Base-by-base conservation (phyloP, 495 filamentous ascomycete genomes). In the Geoglossum glabrum region DNA sequence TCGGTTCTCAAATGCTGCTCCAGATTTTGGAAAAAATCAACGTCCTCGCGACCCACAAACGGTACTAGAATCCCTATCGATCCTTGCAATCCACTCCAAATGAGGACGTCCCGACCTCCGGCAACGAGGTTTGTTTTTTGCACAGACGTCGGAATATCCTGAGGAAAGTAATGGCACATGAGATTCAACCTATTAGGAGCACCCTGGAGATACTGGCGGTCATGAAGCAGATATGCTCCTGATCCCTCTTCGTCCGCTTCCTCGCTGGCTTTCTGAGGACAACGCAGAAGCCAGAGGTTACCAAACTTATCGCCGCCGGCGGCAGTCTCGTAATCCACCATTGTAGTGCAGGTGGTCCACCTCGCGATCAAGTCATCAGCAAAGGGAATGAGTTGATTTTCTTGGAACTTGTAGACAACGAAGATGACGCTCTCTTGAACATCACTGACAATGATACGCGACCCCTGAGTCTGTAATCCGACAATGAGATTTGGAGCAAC, bases 261-360 rank as follows among this genome's bases (percentile, higher is more conserved):
- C 55, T 90, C 86, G 0, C 85, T 90, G 1, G 82, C 80, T 67
- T 94, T 90, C 60, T 81, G 77, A 0, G 93, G 88, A 63, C 85
- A 90, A 11, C 93, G 84, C 57, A 97, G 67, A 38, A 97, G 76
- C 87, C 88, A 97, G 1, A 99, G 65, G 63, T 97, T 97, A 49
- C 93, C 93, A 60, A 99, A 99, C 66, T 94, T 95, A 71, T 99
- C 93, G 45, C 93, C 93, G 34, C 90, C 92, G 11, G 88, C 92
- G 19, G 85, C 81, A 0, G 90, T 95, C 66, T 97, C 92, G 70
- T 99, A 99, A 66, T 99, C 93, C 0, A 96, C 82, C 90, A 97
- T 95, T 6, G 86, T 76, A 0, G 82, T 85, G 50, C 82, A 80
- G 0, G 86, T 90, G 0, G 87, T 94, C 84, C 86, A 96, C 25